These are phyloP conservation scores for Colletotrichum tabaci DNA, from an alignment of 2,329 filamentous ascomycete species.

Conservation along the genomic window DNA sequence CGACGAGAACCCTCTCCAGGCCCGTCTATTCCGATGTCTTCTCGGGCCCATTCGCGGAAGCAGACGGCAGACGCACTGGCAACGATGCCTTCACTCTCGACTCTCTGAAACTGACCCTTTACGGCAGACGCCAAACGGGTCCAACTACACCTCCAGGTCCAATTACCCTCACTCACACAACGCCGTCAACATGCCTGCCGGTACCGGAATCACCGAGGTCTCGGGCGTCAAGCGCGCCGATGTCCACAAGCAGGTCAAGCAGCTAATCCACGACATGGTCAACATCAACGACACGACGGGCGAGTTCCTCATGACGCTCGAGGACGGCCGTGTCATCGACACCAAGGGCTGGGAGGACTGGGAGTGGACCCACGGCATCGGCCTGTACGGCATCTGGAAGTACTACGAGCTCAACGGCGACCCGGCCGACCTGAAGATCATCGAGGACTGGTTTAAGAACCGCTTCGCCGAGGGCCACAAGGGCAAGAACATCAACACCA, in stretches of 20 bases:
- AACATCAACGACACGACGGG: conserved; percentile 84
- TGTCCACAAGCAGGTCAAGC: conserved; percentile 70
- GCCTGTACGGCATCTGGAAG: conserved; percentile 86
- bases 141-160: background rate
- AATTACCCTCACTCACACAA: background rate
- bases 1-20: background rate
- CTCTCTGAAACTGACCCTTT: background rate
- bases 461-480: conserved; percentile 80
- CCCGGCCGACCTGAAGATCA: conserved; percentile 71
- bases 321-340: conserved; percentile 83
- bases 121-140: conserved; percentile 1
- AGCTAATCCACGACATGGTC: conserved; percentile 81
- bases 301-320: conserved; percentile 79
- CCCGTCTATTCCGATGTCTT: background rate
- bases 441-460: conserved; percentile 80
- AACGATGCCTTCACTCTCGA: background rate
- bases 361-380: conserved; percentile 88
- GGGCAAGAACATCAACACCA: conserved; percentile 90
- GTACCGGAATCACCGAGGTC: conserved; percentile 49
- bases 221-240: conserved; percentile 63
- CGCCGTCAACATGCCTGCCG: conserved; percentile 52
- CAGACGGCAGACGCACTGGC: too few species aligned
- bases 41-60: background rate
- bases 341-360: conserved; percentile 89
- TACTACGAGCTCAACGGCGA: conserved; percentile 83